These are phyloP conservation scores for Fusarium lateritium DNA, from an alignment of 2,329 filamentous ascomycete genomes.

Conservation along the genomic window DNA sequence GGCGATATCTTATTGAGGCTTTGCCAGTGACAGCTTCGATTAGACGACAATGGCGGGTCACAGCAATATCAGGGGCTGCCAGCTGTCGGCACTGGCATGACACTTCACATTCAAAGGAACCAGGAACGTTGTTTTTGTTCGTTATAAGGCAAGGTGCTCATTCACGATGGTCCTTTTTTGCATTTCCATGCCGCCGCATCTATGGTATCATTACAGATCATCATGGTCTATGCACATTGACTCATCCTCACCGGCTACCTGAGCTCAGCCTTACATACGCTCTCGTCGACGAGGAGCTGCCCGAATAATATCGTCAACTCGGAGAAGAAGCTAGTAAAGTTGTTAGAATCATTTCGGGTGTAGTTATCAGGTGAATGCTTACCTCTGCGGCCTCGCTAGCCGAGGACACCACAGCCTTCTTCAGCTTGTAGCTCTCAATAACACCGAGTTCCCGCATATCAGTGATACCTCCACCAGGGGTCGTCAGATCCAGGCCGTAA, in stretches of 20 bases:
- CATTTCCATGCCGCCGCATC: conserved; percentile 51
- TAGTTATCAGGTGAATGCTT: conserved; percentile 55
- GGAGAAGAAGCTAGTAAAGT: conserved; percentile 79
- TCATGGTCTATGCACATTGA: conserved; percentile 51
- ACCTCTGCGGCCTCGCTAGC: conserved; percentile 97
- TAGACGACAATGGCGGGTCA: background rate
- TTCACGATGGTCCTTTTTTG: conserved; percentile 49
- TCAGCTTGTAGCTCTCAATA: conserved; percentile 98
- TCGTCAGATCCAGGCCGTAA: conserved; percentile 90
- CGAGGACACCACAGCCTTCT: conserved; percentile 96
- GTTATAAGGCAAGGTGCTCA: conserved; percentile 41
- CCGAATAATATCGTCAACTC: conserved; percentile 98
- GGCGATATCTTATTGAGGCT: background rate
- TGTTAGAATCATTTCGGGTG: conserved; percentile 38
- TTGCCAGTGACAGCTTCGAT: background rate
- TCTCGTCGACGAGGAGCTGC: conserved; percentile 79
- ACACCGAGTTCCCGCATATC: conserved; percentile 98
- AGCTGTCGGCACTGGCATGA: conserved; percentile 25
- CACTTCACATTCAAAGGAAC: conserved; percentile 7
- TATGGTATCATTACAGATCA: conserved; percentile 59
- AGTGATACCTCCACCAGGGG: conserved; percentile 90
- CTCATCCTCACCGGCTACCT: conserved; percentile 42
- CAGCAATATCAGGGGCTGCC: background rate
- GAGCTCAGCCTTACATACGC: conserved; percentile 53
- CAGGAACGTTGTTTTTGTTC: conserved; percentile 7